These are phyloP conservation scores for Orbilia quercus DNA, from an alignment of 2,329 filamentous ascomycete genomes.

Conservation along the genomic window DNA sequence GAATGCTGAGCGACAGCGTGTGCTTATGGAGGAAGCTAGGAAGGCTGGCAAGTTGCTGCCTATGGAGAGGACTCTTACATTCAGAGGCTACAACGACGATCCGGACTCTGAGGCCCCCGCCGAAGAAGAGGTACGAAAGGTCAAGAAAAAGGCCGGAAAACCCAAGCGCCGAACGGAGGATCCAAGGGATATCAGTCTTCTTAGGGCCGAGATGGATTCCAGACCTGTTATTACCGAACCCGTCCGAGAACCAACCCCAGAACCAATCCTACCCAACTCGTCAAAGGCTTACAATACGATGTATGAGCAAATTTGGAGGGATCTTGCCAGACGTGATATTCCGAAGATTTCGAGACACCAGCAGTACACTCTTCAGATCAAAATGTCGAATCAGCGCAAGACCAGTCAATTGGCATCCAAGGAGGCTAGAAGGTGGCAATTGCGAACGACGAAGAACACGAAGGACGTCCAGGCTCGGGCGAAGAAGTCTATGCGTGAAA, in stretches of 20 bases:
- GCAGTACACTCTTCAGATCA: slow-evolving; percentile 83
- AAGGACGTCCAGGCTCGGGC: slow-evolving; percentile 97
- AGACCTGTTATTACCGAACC: slow-evolving; percentile 26
- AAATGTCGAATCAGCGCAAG: slow-evolving; percentile 96
- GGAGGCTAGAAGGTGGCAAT: slow-evolving; percentile 96
- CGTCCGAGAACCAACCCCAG: slow-evolving; percentile 50
- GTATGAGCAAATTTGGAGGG: slow-evolving; percentile 96
- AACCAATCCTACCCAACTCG: slow-evolving; percentile 58
- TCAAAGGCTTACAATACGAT: slow-evolving; percentile 97
- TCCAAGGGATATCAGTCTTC: slow-evolving; percentile 63
- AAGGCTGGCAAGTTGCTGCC: slow-evolving; percentile 85
- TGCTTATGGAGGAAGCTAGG: slow-evolving; percentile 88
- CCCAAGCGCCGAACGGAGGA: slow-evolving; percentile 62
- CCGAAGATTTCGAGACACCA: slow-evolving; percentile 92
- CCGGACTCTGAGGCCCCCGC: slow-evolving; percentile 61
- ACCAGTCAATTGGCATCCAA: slow-evolving; percentile 96
- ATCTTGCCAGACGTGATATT: slow-evolving; percentile 91
- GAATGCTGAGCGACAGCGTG: slow-evolving; percentile 80
- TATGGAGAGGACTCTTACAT: slow-evolving; percentile 74
- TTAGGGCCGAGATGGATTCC: slow-evolving; percentile 71
- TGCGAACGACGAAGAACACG: slow-evolving; percentile 96
- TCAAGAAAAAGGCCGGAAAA: slow-evolving; percentile 66
- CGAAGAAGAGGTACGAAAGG: slow-evolving; percentile 64
- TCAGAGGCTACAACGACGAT: slow-evolving; percentile 62
- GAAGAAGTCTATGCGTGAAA: slow-evolving; percentile 98